phyloP scores from a whole-genome alignment of 495 filamentous ascomycete species.

The Hypoxylon intermedium region DNA sequence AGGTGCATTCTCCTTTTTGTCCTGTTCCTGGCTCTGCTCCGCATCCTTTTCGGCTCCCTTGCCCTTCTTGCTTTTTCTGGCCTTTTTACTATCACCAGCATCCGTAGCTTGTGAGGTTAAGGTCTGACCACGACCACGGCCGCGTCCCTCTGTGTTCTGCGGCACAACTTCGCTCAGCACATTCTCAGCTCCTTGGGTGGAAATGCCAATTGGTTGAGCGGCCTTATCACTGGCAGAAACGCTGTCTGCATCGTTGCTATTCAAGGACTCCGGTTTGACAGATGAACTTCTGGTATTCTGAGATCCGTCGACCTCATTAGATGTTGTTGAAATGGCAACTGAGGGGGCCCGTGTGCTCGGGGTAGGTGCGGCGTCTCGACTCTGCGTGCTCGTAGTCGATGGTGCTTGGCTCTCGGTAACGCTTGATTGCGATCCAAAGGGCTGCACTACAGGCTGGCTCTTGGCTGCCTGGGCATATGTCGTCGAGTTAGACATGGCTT shows the following conservation, averaged over 20 bases:
- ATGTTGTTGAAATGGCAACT: constrained; percentile 61
- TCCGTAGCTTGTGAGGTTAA: constrained; percentile 50
- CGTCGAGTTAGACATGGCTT: constrained; percentile 50
- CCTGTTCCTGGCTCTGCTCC: constrained; percentile 49
- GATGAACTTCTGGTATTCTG: constrained; percentile 40
- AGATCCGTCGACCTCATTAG: constrained; percentile 62
- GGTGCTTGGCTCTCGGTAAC: constrained; percentile 73
- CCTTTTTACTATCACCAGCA: constrained; percentile 50
- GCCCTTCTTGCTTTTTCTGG: constrained; percentile 56
- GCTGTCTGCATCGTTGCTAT: constrained; percentile 27
- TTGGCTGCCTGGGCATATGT: constrained; percentile 93
- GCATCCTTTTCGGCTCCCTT: constrained; percentile 53
- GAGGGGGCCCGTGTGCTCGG: constrained; percentile 41
- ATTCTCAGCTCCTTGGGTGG: constrained; percentile 38
- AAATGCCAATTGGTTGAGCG: constrained; percentile 13
- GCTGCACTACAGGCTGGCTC: constrained; percentile 55
- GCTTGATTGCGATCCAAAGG: constrained; percentile 61
- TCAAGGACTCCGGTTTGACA: constrained; percentile 39
- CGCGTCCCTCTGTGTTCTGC: constrained; percentile 36
- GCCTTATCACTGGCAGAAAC: constrained; percentile 27
- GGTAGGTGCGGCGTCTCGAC: constrained; percentile 71
- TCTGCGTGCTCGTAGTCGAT: constrained; percentile 67
- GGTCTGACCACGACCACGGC: constrained; percentile 35
- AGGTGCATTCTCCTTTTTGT: constrained; percentile 58
- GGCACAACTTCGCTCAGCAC: constrained; percentile 24